Conservation (phyloP, 2,329 filamentous ascomycete genomes). For the Aspergillus persii region DNA sequence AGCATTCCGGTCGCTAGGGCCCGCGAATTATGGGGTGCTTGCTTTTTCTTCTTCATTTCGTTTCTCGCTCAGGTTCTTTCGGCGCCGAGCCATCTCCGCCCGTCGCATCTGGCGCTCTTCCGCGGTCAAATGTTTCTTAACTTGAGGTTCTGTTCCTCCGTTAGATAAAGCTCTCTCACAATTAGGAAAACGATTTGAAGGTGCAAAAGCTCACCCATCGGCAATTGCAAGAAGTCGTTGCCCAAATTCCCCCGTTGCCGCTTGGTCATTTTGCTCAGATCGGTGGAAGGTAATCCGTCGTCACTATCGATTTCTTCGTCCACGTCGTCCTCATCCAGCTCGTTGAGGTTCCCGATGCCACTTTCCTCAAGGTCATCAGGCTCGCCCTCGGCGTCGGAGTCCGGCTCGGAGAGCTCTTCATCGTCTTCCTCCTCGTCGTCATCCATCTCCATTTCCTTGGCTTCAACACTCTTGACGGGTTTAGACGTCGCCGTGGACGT, state of each 20-base stretch:
- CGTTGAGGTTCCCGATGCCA: constrained; percentile 37
- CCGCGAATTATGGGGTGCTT: neutral
- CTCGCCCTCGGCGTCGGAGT: constrained; percentile 47
- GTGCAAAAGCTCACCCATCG: constrained; percentile 50
- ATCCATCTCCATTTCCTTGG: constrained; percentile 46
- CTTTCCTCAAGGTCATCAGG: constrained; percentile 51
- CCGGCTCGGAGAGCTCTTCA: constrained; percentile 46
- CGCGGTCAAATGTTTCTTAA: constrained; percentile 69
- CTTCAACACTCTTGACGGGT: constrained; percentile 45
- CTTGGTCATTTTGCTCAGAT: constrained; percentile 66
- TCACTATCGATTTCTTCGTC: constrained; percentile 45
- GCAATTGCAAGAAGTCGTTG: constrained; percentile 52
- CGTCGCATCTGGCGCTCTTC: constrained; percentile 72
- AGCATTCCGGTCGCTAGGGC: constrained; percentile 6
- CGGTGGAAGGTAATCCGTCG: constrained; percentile 47
- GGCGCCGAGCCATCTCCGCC: constrained; percentile 69
- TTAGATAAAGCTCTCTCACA: constrained; percentile 11
- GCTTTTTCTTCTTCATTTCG: constrained; percentile 78
- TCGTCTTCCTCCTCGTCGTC: constrained; percentile 34
- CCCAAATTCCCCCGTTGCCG: constrained; percentile 63
- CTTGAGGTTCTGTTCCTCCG: constrained; percentile 57
- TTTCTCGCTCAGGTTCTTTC: constrained; percentile 73
- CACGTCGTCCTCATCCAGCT: constrained; percentile 41
- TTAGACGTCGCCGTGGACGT: constrained; percentile 27
- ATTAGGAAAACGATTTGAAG: neutral